These are phyloP conservation scores for Cutaneotrichosporon sp. DNA, from an alignment of 1,284 basidiomycete genomes.

Conservation along the genomic window DNA sequence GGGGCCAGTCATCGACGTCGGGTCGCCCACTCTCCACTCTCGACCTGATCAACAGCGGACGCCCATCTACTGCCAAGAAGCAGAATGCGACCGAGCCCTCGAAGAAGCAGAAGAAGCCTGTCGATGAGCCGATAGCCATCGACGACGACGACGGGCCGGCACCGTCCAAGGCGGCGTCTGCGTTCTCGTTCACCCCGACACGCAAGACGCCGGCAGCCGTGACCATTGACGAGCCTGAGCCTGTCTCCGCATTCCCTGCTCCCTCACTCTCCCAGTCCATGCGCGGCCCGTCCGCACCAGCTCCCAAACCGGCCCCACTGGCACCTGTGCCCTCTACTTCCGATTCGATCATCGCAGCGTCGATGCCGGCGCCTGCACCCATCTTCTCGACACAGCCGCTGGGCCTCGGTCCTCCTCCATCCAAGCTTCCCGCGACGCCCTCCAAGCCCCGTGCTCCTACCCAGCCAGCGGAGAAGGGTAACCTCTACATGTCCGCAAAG, in stretches of 20 bases:
- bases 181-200: neutral
- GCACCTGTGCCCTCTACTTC: neutral
- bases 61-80: neutral
- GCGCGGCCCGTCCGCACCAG: conserved; percentile 7
- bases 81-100: neutral
- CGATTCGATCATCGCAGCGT: conserved; percentile 18
- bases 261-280: conserved; percentile 20
- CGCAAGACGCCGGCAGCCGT: conserved; percentile 12
- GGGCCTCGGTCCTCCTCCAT: conserved; percentile 21
- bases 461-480: conserved; percentile 13
- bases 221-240: conserved; percentile 23
- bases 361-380: conserved; percentile 18
- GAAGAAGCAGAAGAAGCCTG: conserved; percentile 6
- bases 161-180: neutral
- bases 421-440: neutral
- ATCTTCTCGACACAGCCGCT: conserved; percentile 20
- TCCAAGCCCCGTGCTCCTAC: conserved; percentile 6
- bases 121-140: conserved; percentile 3
- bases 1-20: conserved; percentile 12
- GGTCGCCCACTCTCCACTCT: conserved; percentile 25
- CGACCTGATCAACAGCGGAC: conserved; percentile 24
- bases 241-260: conserved; percentile 27
- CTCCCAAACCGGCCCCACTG: conserved; percentile 3
- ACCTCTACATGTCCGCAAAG: conserved; percentile 40
- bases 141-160: conserved; percentile 13